Conservation (phyloP, 2,329 filamentous ascomycete genomes). For the Truncatella angustata region DNA sequence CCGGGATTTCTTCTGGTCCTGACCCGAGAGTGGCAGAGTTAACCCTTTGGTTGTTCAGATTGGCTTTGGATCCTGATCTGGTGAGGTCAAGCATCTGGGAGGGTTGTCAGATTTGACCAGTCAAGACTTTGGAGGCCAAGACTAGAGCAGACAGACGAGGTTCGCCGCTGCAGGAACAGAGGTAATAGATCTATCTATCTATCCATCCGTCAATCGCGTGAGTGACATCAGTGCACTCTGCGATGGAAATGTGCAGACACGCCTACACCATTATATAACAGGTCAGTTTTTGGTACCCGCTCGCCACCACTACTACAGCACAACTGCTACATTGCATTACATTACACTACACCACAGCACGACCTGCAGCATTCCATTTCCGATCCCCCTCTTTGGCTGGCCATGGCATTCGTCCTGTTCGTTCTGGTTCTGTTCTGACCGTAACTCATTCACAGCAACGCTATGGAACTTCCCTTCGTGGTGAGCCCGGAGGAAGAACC, state of each 20-base stretch:
- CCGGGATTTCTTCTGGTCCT: conserved; percentile 24
- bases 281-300: background rate
- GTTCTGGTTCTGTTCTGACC: conserved; percentile 5
- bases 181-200: no score
- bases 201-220: no score
- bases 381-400: background rate
- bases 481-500: conserved; percentile 25
- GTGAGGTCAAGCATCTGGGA: conserved; percentile 7
- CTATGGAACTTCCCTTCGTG: conserved; percentile 27
- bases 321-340: no score
- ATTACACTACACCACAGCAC: background rate
- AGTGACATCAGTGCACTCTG: conserved; percentile 1
- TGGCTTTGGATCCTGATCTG: conserved; percentile 3
- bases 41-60: conserved; percentile 19
- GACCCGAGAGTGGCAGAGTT: conserved; percentile 18
- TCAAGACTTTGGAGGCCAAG: no score
- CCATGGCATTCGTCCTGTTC: background rate
- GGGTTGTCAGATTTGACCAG: background rate
- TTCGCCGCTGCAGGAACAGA: conserved; percentile 7
- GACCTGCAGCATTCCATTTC: background rate
- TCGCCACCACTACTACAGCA: no score
- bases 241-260: conserved; percentile 6
- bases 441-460: conserved; percentile 18
- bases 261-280: conserved; percentile 4
- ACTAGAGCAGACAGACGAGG: background rate